Base-by-base conservation (phyloP, 164 flowering plant genomes). In the Annona cherimola region DNA sequence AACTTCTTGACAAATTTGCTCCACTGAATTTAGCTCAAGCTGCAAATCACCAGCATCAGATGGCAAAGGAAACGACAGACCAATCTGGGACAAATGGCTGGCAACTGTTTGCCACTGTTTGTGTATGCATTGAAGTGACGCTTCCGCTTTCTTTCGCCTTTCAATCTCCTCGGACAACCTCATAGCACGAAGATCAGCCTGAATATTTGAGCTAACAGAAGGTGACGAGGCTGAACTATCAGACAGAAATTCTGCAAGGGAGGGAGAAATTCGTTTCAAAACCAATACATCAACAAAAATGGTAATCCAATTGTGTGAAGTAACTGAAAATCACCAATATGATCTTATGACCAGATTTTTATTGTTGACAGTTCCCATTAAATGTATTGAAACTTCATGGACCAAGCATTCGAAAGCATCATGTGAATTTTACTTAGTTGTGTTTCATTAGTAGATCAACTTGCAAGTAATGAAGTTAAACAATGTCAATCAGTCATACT, bases 111-210 rank as follows among this genome's bases (percentile, higher is more conserved):
- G 81, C 99, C 97, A 92, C 65, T 78, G 86, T 54, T 60, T 83
- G 80, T 62, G 85, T 87, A 87, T 77, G 35, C 68, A 77, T n/a
- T 61, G 74, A 63, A 90, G 69, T 71, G 85, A 45, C 80, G 89
- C 97, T 63, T 94, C 99, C 59, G 87, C 93, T 81, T 89, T 89
- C 81, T 87, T 90, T 68, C 92, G 79, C 83, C 80, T 90, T 80
- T 92, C 98, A 69, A 88, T 88, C 83, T 94, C 99, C 85, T 78
- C 74, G 80, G 76, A 84, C 79, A 89, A 69, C 68, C 92, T 85
- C 65, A 85, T 84, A 67, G 88, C 97, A 70, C 84, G 86, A 74
- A 92, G 67, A 69, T 94, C 96, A 66, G 80, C 76, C 66, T 89
- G 98, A 73, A 83, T 3, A 63, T 88, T 20, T 39, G 19, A 46